A percentile compares a stretch with the other conserved stretches of the same genome.
These are phyloP conservation scores for Russula brevipes DNA, from an alignment of 768 basidiomycete genomes.

Conservation along the genomic window DNA sequence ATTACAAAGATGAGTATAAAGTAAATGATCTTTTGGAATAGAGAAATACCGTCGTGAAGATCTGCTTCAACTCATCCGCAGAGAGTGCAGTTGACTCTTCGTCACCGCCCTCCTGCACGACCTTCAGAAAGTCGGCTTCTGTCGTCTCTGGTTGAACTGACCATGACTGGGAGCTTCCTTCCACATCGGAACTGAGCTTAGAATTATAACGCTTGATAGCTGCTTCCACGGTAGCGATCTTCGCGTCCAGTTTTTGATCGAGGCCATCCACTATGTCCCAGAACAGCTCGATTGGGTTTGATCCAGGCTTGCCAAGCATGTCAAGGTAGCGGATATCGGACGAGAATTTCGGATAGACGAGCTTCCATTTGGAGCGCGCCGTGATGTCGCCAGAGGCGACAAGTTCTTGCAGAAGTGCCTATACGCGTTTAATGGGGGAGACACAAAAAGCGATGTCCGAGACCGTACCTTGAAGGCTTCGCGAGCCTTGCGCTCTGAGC, in stretches of 20 bases:
- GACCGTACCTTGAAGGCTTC: constrained; percentile 78
- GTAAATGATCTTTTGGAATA: background rate
- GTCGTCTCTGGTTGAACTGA: constrained; percentile 52
- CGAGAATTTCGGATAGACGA: constrained; percentile 70
- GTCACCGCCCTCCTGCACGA: constrained; percentile 54
- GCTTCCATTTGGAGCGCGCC: constrained; percentile 88
- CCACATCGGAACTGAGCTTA: constrained; percentile 28
- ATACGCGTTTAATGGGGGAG: constrained; percentile 3
- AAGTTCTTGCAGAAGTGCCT: constrained; percentile 73
- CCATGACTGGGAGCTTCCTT: constrained; percentile 35
- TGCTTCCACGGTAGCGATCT: constrained; percentile 62
- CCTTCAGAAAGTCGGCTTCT: constrained; percentile 54
- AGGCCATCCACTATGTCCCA: constrained; percentile 89
- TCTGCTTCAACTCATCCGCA: constrained; percentile 48
- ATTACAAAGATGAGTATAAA: background rate
- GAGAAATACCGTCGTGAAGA: constrained; percentile 57
- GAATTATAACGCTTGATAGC: constrained; percentile 51
- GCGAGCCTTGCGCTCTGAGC: constrained; percentile 82
- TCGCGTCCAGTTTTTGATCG: constrained; percentile 79
- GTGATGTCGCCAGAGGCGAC: constrained; percentile 60
- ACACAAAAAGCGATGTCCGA: background rate
- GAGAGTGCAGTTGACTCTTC: constrained; percentile 44
- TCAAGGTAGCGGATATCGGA: constrained; percentile 79
- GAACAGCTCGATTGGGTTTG: constrained; percentile 92
- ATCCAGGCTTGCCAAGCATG: constrained; percentile 90